Evolutionary conservation across 2,329 filamentous ascomycete species (phyloP), one percentile per base, ranked within the genome.

Genomic region (Atkinsonella hypoxylon): DNA sequence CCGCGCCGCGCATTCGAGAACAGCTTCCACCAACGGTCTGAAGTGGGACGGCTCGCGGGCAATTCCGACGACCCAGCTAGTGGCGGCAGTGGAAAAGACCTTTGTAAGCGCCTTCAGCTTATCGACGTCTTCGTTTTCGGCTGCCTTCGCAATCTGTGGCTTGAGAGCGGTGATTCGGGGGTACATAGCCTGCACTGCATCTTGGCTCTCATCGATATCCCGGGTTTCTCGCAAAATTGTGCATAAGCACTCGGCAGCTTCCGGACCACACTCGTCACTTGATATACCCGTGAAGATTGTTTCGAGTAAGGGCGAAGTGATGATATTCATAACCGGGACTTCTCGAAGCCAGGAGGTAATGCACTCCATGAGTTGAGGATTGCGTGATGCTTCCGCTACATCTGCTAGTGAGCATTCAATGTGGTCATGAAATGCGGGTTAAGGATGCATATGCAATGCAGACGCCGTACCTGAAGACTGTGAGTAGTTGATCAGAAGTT

Each of bases 291-390:
- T 79, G 62, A 96, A 81, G 47, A 96, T 80, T 48, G 90, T 76
- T 57, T 88, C 81, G 58, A 98, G 75, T 13, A 98, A 75, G 7
- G 90, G 85, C 1, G 91, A 96, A 59, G 84, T 85, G 57, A 95
- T 85, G 56, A 98, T 82, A 54, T 87, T 83, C 56, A 77, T 77
- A 45, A 95, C 79, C 0, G 91, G 88, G 7, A 98, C 88, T 69
- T 98, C 93, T 59, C 89, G 82, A 58, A 97, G 78, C 93, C 93
- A 98, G 3, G 93, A 96, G 32, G 89, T 94, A 59, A 97, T 89
- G 65, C 93, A 97, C 61, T 96, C 89, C 65, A 97, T 82, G 45
- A 98, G 77, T 61, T 90, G 86, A 2, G 91, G 90, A 62, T 96
- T 95, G 55, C 83, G 85, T 9, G 89, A 79, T 22, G 91, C 89